phyloP scores from a whole-genome alignment of 2,329 filamentous ascomycete genomes.

The Trichoderma citrinoviride region DNA sequence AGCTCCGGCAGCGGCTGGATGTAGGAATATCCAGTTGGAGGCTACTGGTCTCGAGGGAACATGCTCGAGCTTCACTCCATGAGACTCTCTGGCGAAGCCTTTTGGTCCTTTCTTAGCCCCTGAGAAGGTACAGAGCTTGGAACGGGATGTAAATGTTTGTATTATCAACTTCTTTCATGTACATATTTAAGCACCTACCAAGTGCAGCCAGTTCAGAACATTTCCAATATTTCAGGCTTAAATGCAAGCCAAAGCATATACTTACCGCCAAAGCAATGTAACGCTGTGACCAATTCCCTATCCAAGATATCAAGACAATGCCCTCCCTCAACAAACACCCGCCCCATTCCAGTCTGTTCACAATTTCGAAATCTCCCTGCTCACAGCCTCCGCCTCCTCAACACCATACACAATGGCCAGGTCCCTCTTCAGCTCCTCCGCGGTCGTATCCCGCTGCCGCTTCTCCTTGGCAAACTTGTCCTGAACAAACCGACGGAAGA shows the following conservation, averaged over 20 bases:
- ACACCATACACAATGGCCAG: conserved; percentile 39
- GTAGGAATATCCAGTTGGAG: conserved; percentile 29
- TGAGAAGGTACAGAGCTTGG: neutral
- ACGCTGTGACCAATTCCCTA: neutral
- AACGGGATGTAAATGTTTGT: neutral
- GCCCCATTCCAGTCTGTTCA: neutral
- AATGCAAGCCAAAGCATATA: neutral
- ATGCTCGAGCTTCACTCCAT: conserved; percentile 24
- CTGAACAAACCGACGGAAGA: conserved; percentile 42
- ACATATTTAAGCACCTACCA: neutral
- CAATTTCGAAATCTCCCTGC: conserved; percentile 25
- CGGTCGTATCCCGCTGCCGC: conserved; percentile 24
- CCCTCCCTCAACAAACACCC: no score
- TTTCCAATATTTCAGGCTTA: neutral
- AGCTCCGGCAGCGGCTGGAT: conserved; percentile 25
- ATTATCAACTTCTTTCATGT: neutral
- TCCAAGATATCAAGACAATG: no score
- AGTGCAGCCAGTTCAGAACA: neutral
- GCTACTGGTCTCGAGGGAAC: conserved; percentile 31
- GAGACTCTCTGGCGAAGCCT: neutral
- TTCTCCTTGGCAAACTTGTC: conserved; percentile 26
- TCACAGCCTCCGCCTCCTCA: conserved; percentile 5
- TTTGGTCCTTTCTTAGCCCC: neutral
- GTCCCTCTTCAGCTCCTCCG: conserved; percentile 35
- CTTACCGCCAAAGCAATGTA: neutral